phyloP scores from a whole-genome alignment of 2,329 filamentous ascomycete genomes.

The Curvularia sp. region DNA sequence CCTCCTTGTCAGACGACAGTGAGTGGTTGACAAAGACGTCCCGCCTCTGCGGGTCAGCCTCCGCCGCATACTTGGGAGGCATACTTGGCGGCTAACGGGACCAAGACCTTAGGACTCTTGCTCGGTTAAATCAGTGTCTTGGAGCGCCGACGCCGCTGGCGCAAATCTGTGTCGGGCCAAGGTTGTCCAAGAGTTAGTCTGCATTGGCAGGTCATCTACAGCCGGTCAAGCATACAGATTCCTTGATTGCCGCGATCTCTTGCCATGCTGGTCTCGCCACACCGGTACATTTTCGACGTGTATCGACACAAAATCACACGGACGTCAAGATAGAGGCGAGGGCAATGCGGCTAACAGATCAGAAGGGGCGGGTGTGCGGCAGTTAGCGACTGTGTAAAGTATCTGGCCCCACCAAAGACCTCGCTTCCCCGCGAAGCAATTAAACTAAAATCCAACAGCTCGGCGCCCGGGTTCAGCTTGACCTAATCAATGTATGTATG shows the following conservation, averaged over 20 bases:
- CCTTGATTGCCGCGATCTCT: not conserved
- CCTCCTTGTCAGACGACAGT: not conserved
- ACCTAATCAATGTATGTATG: not conserved
- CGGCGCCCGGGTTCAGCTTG: conserved; percentile 3
- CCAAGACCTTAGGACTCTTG: conserved; percentile 1
- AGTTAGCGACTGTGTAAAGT: conserved; percentile 6
- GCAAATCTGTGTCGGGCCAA: not conserved
- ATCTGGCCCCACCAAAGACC: not conserved
- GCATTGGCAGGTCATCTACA: not conserved
- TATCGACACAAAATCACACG: not conserved
- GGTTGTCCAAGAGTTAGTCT: conserved; percentile 1
- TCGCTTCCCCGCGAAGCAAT: not conserved
- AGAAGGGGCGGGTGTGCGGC: not conserved
- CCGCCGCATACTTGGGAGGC: not conserved
- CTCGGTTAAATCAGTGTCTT: conserved; percentile 1
- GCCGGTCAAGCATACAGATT: conserved; percentile 1
- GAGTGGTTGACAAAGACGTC: not conserved
- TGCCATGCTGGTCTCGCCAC: not conserved
- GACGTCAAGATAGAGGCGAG: not conserved
- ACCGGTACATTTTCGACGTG: not conserved
- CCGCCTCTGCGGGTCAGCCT: conserved; percentile 1
- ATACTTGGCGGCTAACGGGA: conserved; percentile 1
- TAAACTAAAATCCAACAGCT: conserved; percentile 7
- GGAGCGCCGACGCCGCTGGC: not conserved
- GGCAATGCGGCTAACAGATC: not conserved